These are phyloP conservation scores for Arthrobotrys sinensis DNA, from an alignment of 2,329 filamentous ascomycete genomes.

Conservation along the genomic window DNA sequence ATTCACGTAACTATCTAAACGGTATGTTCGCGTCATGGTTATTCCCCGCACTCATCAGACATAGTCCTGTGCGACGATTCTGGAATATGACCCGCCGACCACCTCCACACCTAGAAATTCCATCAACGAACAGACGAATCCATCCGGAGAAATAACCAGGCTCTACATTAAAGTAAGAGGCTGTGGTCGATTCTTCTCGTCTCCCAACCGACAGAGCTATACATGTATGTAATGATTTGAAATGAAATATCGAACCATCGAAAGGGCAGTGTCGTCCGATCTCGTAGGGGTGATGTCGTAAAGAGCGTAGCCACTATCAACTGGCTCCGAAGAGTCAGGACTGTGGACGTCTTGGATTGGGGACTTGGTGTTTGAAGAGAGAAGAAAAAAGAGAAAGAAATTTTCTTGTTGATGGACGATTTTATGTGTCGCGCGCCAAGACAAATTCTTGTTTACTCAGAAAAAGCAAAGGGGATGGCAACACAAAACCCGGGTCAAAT, in stretches of 20 bases:
- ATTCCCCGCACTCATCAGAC: conserved; percentile 61
- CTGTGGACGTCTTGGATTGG: conserved; percentile 54
- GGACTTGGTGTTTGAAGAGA: conserved; percentile 61
- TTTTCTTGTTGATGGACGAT: conserved; percentile 31
- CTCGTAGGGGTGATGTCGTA: conserved; percentile 60
- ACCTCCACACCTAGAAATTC: conserved; percentile 47
- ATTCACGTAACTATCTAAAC: conserved; percentile 1
- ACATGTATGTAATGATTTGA: conserved; percentile 59
- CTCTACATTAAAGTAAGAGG: conserved; percentile 53
- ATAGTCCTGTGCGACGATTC: conserved; percentile 61
- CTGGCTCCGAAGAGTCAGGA: conserved; percentile 29
- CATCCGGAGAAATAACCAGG: conserved; percentile 51
- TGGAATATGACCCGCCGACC: conserved; percentile 60
- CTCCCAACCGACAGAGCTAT: conserved; percentile 61
- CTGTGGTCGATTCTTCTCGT: conserved; percentile 50
- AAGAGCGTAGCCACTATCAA: conserved; percentile 54
- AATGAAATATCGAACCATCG: conserved; percentile 57
- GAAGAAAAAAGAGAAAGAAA: conserved; percentile 29
- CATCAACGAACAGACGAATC: conserved; percentile 52
- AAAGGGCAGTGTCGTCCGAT: conserved; percentile 47
- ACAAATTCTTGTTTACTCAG: conserved; percentile 15
- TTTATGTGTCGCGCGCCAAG: conserved; percentile 60
- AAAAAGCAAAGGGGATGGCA: conserved; percentile 28
- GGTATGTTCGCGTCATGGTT: conserved; percentile 61
- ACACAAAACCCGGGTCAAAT: conserved; percentile 33